phyloP scores from a whole-genome alignment of 108 stramenopile genomes.

The Heterococcus sp. region DNA sequence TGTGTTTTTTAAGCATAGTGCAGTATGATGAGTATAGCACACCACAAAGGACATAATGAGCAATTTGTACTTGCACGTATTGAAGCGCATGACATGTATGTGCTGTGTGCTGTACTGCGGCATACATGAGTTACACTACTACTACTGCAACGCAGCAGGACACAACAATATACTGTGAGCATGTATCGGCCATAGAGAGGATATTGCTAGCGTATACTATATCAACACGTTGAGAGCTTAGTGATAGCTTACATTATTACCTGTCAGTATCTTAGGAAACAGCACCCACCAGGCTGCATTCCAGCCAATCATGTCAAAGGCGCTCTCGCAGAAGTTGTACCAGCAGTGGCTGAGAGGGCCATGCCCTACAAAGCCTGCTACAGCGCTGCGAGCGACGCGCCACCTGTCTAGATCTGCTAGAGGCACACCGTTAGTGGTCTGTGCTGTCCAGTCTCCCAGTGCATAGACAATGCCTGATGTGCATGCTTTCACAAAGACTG shows the following conservation, averaged over 20 bases:
- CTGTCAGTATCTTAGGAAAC: constrained; percentile 61
- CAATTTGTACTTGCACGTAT: too few relatives aligned
- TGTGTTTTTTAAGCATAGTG: too few relatives aligned
- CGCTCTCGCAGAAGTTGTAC: constrained; percentile 65
- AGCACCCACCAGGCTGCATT: constrained; percentile 62
- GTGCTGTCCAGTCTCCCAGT: constrained; percentile 70
- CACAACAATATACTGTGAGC: not conserved
- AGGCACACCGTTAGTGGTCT: constrained; percentile 58
- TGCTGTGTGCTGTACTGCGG: too few relatives aligned
- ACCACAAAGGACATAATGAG: too few relatives aligned
- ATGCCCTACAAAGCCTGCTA: constrained; percentile 75
- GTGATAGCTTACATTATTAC: constrained; percentile 8
- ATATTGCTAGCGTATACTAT: constrained; percentile 58
- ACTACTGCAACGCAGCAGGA: not conserved
- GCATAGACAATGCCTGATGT: constrained; percentile 50
- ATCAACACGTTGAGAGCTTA: not conserved
- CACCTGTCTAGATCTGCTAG: constrained; percentile 64
- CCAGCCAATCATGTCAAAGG: constrained; percentile 60
- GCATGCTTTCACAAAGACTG: constrained; percentile 51
- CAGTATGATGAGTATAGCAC: too few relatives aligned
- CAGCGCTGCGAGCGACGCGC: constrained; percentile 59
- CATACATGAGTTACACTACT: not conserved
- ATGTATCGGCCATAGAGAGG: too few relatives aligned
- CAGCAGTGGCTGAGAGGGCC: constrained; percentile 76
- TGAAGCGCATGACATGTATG: too few relatives aligned